These are phyloP conservation scores for Aspergillus puulaauensis DNA, from an alignment of 2,329 filamentous ascomycete species.

Conservation along the genomic window DNA sequence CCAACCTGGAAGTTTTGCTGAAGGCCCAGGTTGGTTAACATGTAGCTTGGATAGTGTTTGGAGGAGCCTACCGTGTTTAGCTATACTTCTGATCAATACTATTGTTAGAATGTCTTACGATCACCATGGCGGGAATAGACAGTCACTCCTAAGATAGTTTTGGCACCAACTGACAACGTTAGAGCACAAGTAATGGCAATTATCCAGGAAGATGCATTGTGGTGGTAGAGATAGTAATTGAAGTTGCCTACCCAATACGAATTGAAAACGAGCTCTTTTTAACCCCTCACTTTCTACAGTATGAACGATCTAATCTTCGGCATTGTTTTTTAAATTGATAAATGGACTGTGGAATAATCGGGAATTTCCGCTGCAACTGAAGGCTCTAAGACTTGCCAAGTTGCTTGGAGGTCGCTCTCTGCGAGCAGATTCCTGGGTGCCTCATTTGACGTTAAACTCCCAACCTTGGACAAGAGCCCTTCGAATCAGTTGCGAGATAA, in stretches of 20 bases:
- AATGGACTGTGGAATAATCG: not conserved
- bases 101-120: not conserved
- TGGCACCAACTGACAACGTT: not conserved
- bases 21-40: conserved; percentile 4
- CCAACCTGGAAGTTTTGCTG: conserved; percentile 67
- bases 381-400: not conserved
- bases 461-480: not conserved
- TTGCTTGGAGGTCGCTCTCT: not conserved
- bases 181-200: not conserved
- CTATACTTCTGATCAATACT: not conserved
- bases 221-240: not conserved
- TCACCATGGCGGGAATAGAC: conserved; percentile 6
- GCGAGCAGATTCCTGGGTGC: not conserved
- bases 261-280: not conserved
- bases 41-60: conserved; percentile 2
- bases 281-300: not conserved
- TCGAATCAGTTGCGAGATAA: not conserved
- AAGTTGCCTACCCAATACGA: not conserved
- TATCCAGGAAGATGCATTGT: not conserved
- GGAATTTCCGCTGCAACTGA: not conserved
- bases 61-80: not conserved
- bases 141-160: conserved; percentile 2
- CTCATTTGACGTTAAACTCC: not conserved
- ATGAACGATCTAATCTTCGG: not conserved
- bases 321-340: not conserved